These are phyloP conservation scores for Triglochin maritima DNA, from an alignment of 106 monocot species.

Conservation along the genomic window DNA sequence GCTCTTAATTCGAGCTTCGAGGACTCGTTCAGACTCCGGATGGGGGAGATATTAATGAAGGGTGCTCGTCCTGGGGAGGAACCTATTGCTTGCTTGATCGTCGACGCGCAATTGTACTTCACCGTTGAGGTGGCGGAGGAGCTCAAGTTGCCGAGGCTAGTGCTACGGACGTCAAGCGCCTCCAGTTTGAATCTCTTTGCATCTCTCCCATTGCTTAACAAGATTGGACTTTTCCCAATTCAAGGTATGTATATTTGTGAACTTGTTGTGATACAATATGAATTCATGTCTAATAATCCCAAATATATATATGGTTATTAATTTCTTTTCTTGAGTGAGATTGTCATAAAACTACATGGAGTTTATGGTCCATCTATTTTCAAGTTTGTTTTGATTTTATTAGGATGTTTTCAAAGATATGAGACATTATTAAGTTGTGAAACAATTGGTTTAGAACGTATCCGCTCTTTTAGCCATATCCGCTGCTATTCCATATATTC, in stretches of 20 bases:
- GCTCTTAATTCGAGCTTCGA: conserved; percentile 1
- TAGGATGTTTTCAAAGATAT: no score
- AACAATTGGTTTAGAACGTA: no score
- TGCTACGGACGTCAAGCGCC: conserved; percentile 5
- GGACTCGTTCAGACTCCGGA: background rate
- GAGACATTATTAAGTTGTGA: no score
- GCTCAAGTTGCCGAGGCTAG: background rate
- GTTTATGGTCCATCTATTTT: no score
- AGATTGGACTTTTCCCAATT: background rate
- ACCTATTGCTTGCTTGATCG: conserved; percentile 3
- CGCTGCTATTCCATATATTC: no score
- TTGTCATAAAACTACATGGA: no score
- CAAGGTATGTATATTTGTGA: background rate
- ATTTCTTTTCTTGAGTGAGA: no score
- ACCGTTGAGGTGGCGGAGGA: background rate
- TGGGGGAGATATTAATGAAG: background rate
- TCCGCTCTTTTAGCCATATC: no score
- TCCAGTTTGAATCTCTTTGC: background rate
- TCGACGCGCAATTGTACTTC: conserved; percentile 1
- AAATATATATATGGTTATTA: no score
- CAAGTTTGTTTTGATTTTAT: no score
- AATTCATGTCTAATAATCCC: no score
- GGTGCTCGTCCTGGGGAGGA: background rate
- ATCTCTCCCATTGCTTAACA: background rate
- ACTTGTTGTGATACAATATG: no score